Base-by-base conservation (phyloP, 371 early-diverging fungal genomes). In the Mortierella sp. region DNA sequence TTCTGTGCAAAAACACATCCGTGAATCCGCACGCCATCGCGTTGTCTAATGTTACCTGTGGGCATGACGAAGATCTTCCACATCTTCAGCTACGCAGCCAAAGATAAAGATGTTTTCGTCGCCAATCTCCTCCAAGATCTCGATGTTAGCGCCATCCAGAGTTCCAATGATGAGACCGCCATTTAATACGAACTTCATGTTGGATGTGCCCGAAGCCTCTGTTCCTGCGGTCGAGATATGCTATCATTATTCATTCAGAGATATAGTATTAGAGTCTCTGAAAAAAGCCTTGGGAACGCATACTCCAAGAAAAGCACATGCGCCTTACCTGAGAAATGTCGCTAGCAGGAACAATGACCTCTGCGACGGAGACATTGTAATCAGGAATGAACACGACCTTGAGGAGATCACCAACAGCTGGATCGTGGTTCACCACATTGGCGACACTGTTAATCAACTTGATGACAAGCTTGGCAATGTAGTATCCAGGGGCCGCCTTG, bases 101-200 rank as follows among this genome's bases (percentile, higher is more conserved):
- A 96, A 96, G 80, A 92, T 85, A 81, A 93, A 96, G 78, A 96
- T 96, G 82, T 96, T 95, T 46, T 96, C 96, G 50, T 90, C 86
- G 21, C 96, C 96, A 72, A 95, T 90, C 69, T 96, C 95, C 65
- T 96, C 96, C 58, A 88, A 84, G 78, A 96, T 96, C 79, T 96
- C 97, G 81, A 96, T 93, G 80, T 96, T 96, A 64, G 97, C 97
- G 54, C 94, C 94, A 68, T 93, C 94, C 47, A 93, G 85, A 1
- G 94, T 93, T 70, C 94, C 94, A 19, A 93, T 82, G 76, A 96
- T 96, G 49, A 96, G 78, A 59, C 96, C 96, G 55, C 96, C 96
- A 79, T 96, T 96, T 47, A 96, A 82, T 48, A 96, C 96, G 84
- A 96, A 96, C 85, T 96, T 96, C 96, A 96, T 96, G 88, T 96